Percentiles rank a stretch among this genome's conserved stretches.
These are phyloP conservation scores for Crithidia expoeki DNA, from an alignment of 208 protist species.

Conservation along the genomic window DNA sequence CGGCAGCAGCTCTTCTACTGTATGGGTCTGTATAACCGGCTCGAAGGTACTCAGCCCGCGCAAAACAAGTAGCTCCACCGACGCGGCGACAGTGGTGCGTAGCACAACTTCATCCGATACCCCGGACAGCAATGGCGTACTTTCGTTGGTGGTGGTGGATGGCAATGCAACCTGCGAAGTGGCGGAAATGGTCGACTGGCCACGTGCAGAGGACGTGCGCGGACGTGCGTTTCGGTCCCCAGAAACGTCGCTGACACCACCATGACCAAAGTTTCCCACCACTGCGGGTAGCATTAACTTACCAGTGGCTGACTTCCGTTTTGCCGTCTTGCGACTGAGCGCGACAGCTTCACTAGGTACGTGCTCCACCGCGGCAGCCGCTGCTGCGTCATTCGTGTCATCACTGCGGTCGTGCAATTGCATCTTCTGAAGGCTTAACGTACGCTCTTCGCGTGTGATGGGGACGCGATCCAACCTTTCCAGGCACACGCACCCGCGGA, in stretches of 20 bases:
- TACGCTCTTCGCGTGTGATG: conserved; percentile 47
- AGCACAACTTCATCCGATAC: conserved; percentile 20
- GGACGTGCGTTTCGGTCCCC: background rate
- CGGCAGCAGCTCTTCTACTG: conserved; percentile 30
- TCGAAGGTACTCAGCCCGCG: conserved; percentile 42
- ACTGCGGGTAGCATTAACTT: background rate
- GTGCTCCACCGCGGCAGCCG: background rate
- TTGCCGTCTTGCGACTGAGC: background rate
- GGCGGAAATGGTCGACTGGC: conserved; percentile 1
- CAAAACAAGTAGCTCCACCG: conserved; percentile 45
- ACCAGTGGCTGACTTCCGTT: background rate
- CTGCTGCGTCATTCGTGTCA: background rate
- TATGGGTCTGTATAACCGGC: conserved; percentile 31
- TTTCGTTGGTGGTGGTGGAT: background rate
- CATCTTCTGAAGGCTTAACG: conserved; percentile 15
- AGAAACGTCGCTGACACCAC: background rate
- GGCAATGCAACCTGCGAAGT: conserved; percentile 1
- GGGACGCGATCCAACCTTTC: conserved; percentile 60
- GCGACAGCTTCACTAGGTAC: background rate
- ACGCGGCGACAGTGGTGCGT: conserved; percentile 37
- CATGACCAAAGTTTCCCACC: background rate
- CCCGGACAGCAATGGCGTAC: background rate
- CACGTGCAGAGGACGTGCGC: background rate
- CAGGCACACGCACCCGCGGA: conserved; percentile 50
- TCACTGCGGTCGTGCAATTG: background rate